These are phyloP conservation scores for Hypoxylon lienhwacheense DNA, from an alignment of 495 filamentous ascomycete species.

Conservation along the genomic window DNA sequence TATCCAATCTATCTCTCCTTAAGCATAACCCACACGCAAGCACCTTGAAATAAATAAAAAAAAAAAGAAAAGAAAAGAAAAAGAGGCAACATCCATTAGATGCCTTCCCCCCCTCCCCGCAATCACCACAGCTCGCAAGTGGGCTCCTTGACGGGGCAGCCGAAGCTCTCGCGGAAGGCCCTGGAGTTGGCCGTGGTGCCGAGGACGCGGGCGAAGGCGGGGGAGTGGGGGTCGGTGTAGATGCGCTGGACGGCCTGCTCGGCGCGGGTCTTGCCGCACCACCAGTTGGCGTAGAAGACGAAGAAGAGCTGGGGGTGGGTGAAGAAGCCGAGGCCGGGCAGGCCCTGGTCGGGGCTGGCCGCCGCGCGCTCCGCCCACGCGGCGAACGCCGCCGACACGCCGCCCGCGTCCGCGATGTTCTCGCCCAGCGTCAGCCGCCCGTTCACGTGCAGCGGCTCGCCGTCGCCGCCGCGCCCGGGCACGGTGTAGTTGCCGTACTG, in stretches of 20 bases:
- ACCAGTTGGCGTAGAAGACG: slow-evolving; percentile 65
- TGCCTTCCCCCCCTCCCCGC: neutral
- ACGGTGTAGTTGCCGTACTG: slow-evolving; percentile 69
- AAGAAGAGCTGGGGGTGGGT: slow-evolving; percentile 76
- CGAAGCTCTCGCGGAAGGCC: slow-evolving; percentile 68
- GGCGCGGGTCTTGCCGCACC: slow-evolving; percentile 66
- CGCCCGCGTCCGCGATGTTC: slow-evolving; percentile 77
- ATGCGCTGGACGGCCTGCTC: slow-evolving; percentile 59
- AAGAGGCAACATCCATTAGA: neutral
- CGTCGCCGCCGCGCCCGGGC: slow-evolving; percentile 56
- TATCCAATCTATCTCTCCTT: no score
- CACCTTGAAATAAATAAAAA: no score
- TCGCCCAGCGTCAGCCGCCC: slow-evolving; percentile 69
- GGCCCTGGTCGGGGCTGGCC: slow-evolving; percentile 54
- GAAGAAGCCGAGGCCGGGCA: slow-evolving; percentile 67
- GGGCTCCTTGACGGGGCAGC: slow-evolving; percentile 64
- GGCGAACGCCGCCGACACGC: slow-evolving; percentile 63
- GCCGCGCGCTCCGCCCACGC: slow-evolving; percentile 64
- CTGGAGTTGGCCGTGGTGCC: slow-evolving; percentile 68
- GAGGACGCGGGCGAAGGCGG: slow-evolving; percentile 60
- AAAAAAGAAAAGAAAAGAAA: no score
- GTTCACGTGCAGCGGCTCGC: slow-evolving; percentile 65
- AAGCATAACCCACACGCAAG: no score
- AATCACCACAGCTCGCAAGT: slow-evolving; percentile 69
- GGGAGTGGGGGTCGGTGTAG: slow-evolving; percentile 67